Conservation (phyloP, 768 basidiomycete species). For the Clathrus columnatus region DNA sequence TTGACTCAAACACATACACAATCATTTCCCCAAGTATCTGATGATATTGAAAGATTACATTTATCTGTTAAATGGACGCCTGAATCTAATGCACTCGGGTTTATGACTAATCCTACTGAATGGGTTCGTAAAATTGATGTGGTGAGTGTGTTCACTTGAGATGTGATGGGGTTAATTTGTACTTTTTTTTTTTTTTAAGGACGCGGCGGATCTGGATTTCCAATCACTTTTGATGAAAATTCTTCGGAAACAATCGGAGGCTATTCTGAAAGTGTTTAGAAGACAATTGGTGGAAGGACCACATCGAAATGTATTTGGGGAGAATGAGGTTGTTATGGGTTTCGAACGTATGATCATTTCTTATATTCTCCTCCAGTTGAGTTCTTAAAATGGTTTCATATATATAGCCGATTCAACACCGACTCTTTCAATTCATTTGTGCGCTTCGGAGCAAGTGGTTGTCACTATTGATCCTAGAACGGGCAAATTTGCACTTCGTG, state of each 20-base stretch:
- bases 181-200: background rate
- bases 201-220: constrained; percentile 62
- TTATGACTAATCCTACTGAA: constrained; percentile 43
- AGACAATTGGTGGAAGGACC: constrained; percentile 43
- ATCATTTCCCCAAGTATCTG: constrained; percentile 32
- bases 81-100: constrained; percentile 55
- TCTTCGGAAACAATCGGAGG: constrained; percentile 56
- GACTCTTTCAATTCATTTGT: constrained; percentile 60
- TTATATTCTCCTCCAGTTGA: background rate
- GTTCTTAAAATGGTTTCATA: background rate
- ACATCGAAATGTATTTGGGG: constrained; percentile 49
- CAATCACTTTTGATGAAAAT: constrained; percentile 56
- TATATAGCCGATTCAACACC: constrained; percentile 38
- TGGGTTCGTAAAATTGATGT: constrained; percentile 40
- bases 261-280: constrained; percentile 51
- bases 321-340: constrained; percentile 48
- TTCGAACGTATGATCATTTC: constrained; percentile 39
- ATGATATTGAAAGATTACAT: constrained; percentile 61
- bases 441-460: constrained; percentile 66
- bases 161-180: background rate
- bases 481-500: constrained; percentile 67
- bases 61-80: constrained; percentile 78
- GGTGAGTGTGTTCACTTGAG: constrained; percentile 34
- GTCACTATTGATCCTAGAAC: constrained; percentile 75
- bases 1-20: background rate